Conservation (phyloP, 2,329 filamentous ascomycete genomes). For the Cercospora beticola region DNA sequence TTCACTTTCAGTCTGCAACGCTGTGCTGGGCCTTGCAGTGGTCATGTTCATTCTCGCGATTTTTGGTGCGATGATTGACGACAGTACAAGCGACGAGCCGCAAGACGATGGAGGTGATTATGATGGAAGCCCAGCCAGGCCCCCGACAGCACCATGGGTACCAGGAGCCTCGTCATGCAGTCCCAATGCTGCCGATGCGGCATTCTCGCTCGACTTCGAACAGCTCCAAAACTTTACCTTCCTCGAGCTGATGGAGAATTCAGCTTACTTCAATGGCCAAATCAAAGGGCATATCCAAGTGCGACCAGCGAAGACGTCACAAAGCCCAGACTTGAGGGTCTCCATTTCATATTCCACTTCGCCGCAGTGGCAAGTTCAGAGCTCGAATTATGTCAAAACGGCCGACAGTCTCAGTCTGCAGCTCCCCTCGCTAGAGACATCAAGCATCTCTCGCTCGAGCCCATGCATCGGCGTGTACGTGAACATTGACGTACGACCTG, state of each 20-base stretch:
- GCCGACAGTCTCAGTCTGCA: slow-evolving; percentile 24
- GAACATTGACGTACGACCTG: slow-evolving; percentile 40
- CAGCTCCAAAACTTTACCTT: slow-evolving; percentile 28
- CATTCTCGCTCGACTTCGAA: slow-evolving; percentile 18
- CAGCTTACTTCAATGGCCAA: slow-evolving; percentile 22
- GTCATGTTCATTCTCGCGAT: not conserved
- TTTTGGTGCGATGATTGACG: not conserved
- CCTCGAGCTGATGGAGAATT: slow-evolving; percentile 31
- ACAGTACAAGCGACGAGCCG: not conserved
- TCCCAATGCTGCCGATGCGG: slow-evolving; percentile 12
- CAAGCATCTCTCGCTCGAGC: slow-evolving; percentile 4
- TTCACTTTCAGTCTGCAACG: slow-evolving; percentile 17
- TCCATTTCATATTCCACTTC: slow-evolving; percentile 42
- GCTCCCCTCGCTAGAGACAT: slow-evolving; percentile 21
- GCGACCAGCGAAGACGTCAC: slow-evolving; percentile 36
- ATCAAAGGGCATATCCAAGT: slow-evolving; percentile 44
- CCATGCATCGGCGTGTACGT: slow-evolving; percentile 43
- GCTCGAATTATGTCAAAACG: slow-evolving; percentile 34
- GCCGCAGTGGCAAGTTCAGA: slow-evolving; percentile 34
- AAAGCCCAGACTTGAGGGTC: slow-evolving; percentile 40
- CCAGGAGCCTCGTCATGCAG: slow-evolving; percentile 18
- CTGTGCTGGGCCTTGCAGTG: slow-evolving; percentile 16
- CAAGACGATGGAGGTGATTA: not conserved
- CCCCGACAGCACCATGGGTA: slow-evolving; percentile 2
- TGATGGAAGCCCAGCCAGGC: not conserved